These are phyloP conservation scores for Chytriomyces sp. DNA, from an alignment of 192 early-diverging fungal species.

Conservation along the genomic window DNA sequence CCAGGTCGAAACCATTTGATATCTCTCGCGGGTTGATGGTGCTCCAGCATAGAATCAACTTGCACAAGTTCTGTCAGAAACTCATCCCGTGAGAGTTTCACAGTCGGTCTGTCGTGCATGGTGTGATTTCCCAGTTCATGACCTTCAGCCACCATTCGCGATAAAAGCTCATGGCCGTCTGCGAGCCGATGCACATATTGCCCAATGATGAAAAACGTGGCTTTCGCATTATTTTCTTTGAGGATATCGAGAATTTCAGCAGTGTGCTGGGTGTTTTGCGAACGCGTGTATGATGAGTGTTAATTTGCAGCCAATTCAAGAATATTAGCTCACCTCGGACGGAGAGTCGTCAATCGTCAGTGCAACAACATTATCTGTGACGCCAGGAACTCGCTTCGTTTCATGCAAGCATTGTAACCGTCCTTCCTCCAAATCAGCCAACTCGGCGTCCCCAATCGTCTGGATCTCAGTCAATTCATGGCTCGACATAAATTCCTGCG, in stretches of 20 bases:
- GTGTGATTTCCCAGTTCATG: conserved; percentile 44
- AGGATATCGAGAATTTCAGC: conserved; percentile 38
- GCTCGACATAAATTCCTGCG: background rate
- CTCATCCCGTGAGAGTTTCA: conserved; percentile 10
- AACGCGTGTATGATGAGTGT: too few species aligned
- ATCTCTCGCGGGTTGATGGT: conserved; percentile 10
- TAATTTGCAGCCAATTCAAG: background rate
- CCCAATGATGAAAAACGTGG: conserved; percentile 40
- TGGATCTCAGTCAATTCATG: background rate
- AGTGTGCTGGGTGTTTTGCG: background rate
- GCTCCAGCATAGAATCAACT: conserved; percentile 23
- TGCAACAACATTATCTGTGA: conserved; percentile 3
- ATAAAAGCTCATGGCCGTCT: conserved; percentile 13
- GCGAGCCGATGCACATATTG: conserved; percentile 1
- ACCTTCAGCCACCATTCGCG: conserved; percentile 36
- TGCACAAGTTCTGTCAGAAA: conserved; percentile 30
- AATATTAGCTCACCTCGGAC: background rate
- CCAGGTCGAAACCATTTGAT: conserved; percentile 41
- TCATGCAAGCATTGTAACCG: background rate
- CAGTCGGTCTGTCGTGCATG: conserved; percentile 36
- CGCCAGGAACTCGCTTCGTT: conserved; percentile 20
- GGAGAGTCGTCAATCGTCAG: conserved; percentile 37
- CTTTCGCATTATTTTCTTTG: conserved; percentile 27
- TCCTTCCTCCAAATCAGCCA: background rate
- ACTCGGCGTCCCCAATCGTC: background rate